Base-by-base conservation (phyloP, 1,284 basidiomycete genomes). In the Cutaneotrichosporon sp. region DNA sequence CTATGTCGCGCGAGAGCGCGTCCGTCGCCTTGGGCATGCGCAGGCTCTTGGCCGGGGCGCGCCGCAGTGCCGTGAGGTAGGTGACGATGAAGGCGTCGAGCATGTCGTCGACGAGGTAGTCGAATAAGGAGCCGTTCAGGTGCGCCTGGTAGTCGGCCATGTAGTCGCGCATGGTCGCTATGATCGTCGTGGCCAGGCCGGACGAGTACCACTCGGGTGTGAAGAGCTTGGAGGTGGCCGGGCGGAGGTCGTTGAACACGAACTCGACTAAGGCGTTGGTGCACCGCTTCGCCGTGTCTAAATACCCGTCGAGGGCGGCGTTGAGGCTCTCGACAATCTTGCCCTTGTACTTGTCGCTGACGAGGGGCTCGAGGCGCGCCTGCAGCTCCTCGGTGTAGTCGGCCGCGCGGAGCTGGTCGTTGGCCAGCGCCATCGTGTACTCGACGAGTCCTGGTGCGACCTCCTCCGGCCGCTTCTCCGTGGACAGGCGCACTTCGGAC, bases 281-380 rank as follows among this genome's bases (percentile, higher is more conserved):
- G 82, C 94, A 98, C 75, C 91, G 91, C 82, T 97, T 98, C 60
- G 94, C 94, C 22, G 99, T 92, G 79, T 99, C 97, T 68, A 99
- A 85, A 81, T 95, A 98, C 1, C 97, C 97, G 73, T 99, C 95
- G 72, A 99, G 97, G 18, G 95, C 94, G 68, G 95, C 90, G 82
- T 97, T 97, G 60, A 98, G 83, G 54, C 87, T 85, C 71, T 95
- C 92, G 66, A 86, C 87, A 72, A 99, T 97, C 11, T 85, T 84
- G 3, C 82, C 84, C 59, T 89, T 85, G 80, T 99, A 98, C 81
- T 98, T 98, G 70, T 91, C 89, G 18, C 89, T 92, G 3, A 99
- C 95, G 59, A 97, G 85, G 4, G 90, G 87, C 80, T 98, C 95
- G 33, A 99, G 82, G 49, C 95, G 88, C 10, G 84, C 86, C 34